These are phyloP conservation scores for Lipomyces anomalus DNA, from an alignment of 805 yeast species.

Conservation along the genomic window DNA sequence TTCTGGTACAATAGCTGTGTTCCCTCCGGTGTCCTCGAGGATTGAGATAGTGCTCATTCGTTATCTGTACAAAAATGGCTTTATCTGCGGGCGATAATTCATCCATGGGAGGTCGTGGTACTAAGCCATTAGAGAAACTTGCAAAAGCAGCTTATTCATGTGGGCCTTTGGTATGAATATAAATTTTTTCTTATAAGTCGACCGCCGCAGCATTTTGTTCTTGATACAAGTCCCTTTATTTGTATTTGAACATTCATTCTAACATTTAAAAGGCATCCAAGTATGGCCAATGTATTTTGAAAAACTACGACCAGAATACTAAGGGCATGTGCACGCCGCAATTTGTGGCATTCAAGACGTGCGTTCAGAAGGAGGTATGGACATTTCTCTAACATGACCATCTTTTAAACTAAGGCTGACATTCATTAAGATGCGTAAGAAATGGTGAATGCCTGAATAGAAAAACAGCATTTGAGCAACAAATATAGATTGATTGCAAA, in stretches of 20 bases:
- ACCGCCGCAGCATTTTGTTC: no score
- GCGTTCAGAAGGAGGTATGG: constrained; percentile 6
- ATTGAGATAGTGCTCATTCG: no score
- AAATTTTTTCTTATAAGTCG: neutral
- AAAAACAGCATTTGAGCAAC: neutral
- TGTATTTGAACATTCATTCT: no score
- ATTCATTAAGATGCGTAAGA: constrained; percentile 5
- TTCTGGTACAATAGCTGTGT: no score
- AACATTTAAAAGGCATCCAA: constrained; percentile 8
- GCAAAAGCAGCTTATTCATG: constrained; percentile 13
- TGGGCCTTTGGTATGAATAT: constrained; percentile 2
- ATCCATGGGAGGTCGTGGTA: neutral
- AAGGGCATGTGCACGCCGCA: constrained; percentile 10
- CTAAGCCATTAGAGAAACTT: constrained; percentile 6
- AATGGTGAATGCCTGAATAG: constrained; percentile 2
- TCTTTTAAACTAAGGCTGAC: constrained; percentile 6
- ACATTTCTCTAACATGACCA: neutral
- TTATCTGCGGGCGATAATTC: neutral
- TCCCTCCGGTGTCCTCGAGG: no score
- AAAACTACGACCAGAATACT: constrained; percentile 9
- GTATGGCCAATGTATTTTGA: constrained; percentile 13
- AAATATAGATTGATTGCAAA: neutral
- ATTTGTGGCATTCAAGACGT: constrained; percentile 11
- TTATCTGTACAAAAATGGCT: no score
- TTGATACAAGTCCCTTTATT: no score